These are phyloP conservation scores for Aureobasidium sp. DNA, from an alignment of 2,329 filamentous ascomycete species.

Conservation along the genomic window DNA sequence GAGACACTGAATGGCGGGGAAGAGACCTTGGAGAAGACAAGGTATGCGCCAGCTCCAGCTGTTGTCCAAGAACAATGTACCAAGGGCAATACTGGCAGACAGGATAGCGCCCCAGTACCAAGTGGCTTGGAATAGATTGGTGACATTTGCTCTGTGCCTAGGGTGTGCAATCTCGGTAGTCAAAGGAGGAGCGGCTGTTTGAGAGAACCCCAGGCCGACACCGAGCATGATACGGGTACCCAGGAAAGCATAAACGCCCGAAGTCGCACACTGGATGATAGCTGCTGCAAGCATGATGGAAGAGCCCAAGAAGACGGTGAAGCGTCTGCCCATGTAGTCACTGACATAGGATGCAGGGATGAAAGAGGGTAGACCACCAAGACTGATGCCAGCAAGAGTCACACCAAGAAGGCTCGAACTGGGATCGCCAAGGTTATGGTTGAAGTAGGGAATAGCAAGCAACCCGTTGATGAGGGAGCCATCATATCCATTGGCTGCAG, in stretches of 20 bases:
- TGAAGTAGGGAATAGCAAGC: conserved; percentile 33
- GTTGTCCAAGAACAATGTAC: conserved; percentile 19
- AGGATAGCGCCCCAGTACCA: conserved; percentile 24
- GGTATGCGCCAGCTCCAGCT: conserved; percentile 26
- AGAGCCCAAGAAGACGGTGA: conserved; percentile 21
- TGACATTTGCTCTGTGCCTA: conserved; percentile 25
- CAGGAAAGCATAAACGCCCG: conserved; percentile 23
- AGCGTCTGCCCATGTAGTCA: conserved; percentile 23
- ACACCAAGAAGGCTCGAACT: conserved; percentile 25
- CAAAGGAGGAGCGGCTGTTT: conserved; percentile 19
- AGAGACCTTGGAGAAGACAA: conserved; percentile 22
- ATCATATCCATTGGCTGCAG: conserved; percentile 27
- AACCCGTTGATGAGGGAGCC: conserved; percentile 28
- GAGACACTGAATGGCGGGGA: conserved; percentile 21
- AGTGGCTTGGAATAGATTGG: conserved; percentile 26
- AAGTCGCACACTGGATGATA: conserved; percentile 21
- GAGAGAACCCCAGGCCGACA: conserved; percentile 29
- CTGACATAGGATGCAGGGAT: conserved; percentile 22
- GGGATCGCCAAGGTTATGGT: conserved; percentile 24
- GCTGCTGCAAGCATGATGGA: conserved; percentile 21
- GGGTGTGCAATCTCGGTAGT: conserved; percentile 13
- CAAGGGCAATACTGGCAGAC: conserved; percentile 22
- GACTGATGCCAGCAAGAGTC: conserved; percentile 23
- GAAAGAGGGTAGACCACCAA: conserved; percentile 23
- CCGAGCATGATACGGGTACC: conserved; percentile 27